Evolutionary conservation across 352 stramenopile species (phyloP), one percentile per base, ranked within the genome.

Genomic region (Phytophthora sansomeana): DNA sequence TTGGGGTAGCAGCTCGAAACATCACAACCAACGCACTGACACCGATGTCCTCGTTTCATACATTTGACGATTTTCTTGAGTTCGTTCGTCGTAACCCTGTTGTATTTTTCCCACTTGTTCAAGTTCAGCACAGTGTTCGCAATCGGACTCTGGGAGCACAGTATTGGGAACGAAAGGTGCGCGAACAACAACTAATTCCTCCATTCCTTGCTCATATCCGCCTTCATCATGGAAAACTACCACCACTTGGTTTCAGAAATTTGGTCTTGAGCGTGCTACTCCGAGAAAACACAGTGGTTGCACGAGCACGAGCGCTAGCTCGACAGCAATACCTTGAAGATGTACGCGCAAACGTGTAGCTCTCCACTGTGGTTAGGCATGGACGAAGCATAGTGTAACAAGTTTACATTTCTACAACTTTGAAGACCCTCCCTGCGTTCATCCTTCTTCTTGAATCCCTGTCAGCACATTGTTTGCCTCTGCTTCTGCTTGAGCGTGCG

Each of bases 21-120:
- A 68, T 78, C 28, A 62, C 63, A 6, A 58, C 66, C 2, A 72
- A 60, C 36, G 57, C 36, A 24, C 21, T 24, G 39, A 73, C 30
- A 32, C 68, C 9, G 13, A 32, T 55, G 9, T 11, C 55, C 11
- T 29, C n/a, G n/a, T 49, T 6, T 16, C 39, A 78, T 36, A 74
- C 63, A 26, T 88, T 88, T 56, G 61, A 67, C 14, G 79, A 84
- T 38, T 85, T 88, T 24, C 72, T 74, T n/a, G n/a, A n/a, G n/a
- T n/a, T n/a, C n/a, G n/a, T n/a, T 9, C 59, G 57, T 13, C 74
- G 75, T 16, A 64, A 88, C 51, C 65, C 57, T 26, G 63, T 80
- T 5, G 77, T 71, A 2, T 85, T 88, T 48, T 83, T 72, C 30
- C 80, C 77, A n/a, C 57, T 88, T 24, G 52, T 85, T 4, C 69